These are phyloP conservation scores for Tarenaya hassleriana DNA, from an alignment of 345 rosid species.

Conservation along the genomic window DNA sequence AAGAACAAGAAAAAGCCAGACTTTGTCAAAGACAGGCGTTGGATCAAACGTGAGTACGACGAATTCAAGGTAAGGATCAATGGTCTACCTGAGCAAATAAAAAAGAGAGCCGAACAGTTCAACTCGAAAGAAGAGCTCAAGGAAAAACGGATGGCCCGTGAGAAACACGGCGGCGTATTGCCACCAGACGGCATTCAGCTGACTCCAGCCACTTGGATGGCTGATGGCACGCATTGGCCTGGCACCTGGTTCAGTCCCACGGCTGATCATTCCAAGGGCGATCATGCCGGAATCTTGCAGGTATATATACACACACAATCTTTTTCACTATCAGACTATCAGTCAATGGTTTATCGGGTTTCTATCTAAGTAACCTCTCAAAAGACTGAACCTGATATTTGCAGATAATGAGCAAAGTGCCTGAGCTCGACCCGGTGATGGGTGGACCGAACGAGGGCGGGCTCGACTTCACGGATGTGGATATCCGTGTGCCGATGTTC, in stretches of 20 bases:
- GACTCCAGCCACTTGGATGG: constrained; percentile 91
- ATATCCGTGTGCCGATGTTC: constrained; percentile 78
- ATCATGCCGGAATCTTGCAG: constrained; percentile 78
- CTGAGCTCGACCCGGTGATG: constrained; percentile 63
- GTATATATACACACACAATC: constrained; percentile 8
- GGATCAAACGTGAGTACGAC: constrained; percentile 95
- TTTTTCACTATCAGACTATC: not conserved
- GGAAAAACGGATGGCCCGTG: constrained; percentile 47
- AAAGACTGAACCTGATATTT: constrained; percentile 10
- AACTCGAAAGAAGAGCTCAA: constrained; percentile 57
- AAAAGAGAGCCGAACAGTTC: constrained; percentile 52
- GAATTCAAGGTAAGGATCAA: constrained; percentile 95
- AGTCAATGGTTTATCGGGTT: not conserved
- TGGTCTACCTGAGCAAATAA: constrained; percentile 71
- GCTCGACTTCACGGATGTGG: constrained; percentile 69
- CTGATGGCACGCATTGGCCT: constrained; percentile 97
- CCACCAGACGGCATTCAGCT: constrained; percentile 43
- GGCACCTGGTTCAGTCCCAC: constrained; percentile 70
- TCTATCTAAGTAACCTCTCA: constrained; percentile 5
- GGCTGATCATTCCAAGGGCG: constrained; percentile 75
- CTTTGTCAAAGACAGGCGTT: constrained; percentile 86
- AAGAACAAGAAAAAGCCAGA: constrained; percentile 77
- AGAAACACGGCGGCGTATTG: constrained; percentile 49
- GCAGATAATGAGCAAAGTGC: constrained; percentile 77
- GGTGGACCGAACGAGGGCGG: constrained; percentile 59